Evolutionary conservation across 768 basidiomycete species (phyloP).

Genomic region (Boletus speciosus): DNA sequence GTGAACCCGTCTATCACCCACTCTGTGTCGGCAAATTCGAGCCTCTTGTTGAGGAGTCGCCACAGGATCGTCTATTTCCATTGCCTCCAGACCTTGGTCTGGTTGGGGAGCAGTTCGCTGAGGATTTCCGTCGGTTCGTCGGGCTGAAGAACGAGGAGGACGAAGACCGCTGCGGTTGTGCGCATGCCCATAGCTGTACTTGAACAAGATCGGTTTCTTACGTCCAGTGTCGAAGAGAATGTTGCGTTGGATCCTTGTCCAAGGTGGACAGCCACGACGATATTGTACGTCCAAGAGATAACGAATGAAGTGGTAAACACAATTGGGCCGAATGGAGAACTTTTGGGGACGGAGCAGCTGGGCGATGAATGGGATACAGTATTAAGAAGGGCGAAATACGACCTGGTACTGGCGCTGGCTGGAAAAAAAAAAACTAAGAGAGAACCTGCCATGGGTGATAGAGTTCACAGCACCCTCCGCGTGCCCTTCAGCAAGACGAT

Average conservation of each 20-base stretch:
- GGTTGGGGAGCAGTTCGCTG: slow-evolving; percentile 23
- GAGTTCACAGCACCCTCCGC: slow-evolving; percentile 29
- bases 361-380: slow-evolving; percentile 27
- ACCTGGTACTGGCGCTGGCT: slow-evolving; percentile 23
- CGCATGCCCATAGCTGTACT: slow-evolving; percentile 22
- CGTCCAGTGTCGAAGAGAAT: slow-evolving; percentile 21
- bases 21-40: slow-evolving; percentile 19
- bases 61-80: slow-evolving; percentile 9
- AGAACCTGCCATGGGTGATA: slow-evolving; percentile 27
- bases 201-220: slow-evolving; percentile 7
- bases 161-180: slow-evolving; percentile 16
- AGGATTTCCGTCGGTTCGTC: slow-evolving; percentile 21
- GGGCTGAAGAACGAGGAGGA: slow-evolving; percentile 16
- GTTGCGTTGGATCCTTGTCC: slow-evolving; percentile 31
- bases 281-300: slow-evolving; percentile 34
- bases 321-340: slow-evolving; percentile 30
- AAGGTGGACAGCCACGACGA: slow-evolving; percentile 27
- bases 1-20: slow-evolving; percentile 17
- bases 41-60: slow-evolving; percentile 14
- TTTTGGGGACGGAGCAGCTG: slow-evolving; percentile 34
- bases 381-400: slow-evolving; percentile 27
- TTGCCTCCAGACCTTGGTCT: slow-evolving; percentile 27
- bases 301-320: slow-evolving; percentile 32
- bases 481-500: slow-evolving; percentile 28
- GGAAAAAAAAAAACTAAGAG: slow-evolving; percentile 12